Evolutionary conservation across 2,329 filamentous ascomycete species (phyloP).

Genomic region (Sporothrix pallida): DNA sequence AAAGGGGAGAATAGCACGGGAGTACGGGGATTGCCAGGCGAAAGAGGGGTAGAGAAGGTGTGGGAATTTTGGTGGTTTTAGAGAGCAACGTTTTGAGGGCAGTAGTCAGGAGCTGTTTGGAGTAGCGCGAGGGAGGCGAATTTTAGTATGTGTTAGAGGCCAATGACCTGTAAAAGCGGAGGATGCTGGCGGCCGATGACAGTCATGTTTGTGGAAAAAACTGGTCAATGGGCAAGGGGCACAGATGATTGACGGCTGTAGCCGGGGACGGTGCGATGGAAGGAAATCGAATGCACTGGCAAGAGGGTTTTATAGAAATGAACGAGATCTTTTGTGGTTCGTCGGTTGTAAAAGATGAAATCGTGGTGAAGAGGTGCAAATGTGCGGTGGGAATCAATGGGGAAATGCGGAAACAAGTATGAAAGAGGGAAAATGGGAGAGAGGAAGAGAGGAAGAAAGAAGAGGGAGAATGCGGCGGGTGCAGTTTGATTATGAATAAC

Average conservation of each 20-base stretch:
- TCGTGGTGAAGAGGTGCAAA: background rate
- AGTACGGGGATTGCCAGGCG: background rate
- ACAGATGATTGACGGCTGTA: slow-evolving; percentile 6
- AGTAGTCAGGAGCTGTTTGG: background rate
- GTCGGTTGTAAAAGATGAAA: background rate
- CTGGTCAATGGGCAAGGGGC: background rate
- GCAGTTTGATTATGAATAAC: slow-evolving; percentile 27
- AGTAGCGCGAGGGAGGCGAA: slow-evolving; percentile 23
- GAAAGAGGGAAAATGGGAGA: background rate
- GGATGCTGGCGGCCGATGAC: slow-evolving; percentile 29
- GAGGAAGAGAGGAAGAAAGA: background rate
- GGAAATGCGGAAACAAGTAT: background rate
- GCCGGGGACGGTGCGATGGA: slow-evolving; percentile 10
- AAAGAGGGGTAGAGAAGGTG: slow-evolving; percentile 29
- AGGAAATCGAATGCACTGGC: background rate
- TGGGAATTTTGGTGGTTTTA: slow-evolving; percentile 2
- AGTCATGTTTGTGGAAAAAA: slow-evolving; percentile 33
- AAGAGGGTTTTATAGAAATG: background rate
- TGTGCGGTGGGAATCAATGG: background rate
- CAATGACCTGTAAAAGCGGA: slow-evolving; percentile 33
- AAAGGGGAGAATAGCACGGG: slow-evolving; percentile 15
- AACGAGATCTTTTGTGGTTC: background rate
- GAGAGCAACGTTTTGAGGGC: background rate
- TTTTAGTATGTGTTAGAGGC: slow-evolving; percentile 34
- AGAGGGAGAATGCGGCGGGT: background rate